These are phyloP conservation scores for Volvox carteri DNA, from an alignment of 163 green algal genomes.

Conservation along the genomic window DNA sequence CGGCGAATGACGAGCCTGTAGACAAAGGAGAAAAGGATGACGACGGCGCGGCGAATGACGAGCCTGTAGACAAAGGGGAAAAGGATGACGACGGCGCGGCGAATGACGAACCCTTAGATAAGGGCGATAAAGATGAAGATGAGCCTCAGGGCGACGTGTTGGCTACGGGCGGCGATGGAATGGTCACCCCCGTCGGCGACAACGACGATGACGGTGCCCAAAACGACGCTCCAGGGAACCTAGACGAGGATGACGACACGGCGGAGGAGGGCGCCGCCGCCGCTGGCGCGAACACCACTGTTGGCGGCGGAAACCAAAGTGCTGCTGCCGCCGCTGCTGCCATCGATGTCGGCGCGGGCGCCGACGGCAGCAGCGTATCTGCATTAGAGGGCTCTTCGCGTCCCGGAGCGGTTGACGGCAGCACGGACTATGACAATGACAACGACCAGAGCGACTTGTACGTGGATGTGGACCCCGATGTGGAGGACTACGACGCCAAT, in stretches of 20 bases:
- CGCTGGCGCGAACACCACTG: background rate
- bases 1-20: background rate
- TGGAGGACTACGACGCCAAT: background rate
- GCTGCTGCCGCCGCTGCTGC: background rate
- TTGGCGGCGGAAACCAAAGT: background rate
- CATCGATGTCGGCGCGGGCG: background rate
- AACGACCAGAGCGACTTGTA: background rate
- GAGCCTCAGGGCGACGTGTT: background rate
- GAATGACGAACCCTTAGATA: background rate
- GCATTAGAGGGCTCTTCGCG: background rate
- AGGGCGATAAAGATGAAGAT: background rate
- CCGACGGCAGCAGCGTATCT: background rate
- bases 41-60: background rate
- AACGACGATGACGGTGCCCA: slow-evolving; percentile 1
- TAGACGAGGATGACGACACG: slow-evolving; percentile 1
- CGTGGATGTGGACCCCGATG: background rate
- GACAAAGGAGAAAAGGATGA: slow-evolving; percentile 3
- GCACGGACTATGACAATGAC: slow-evolving; percentile 22
- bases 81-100: background rate
- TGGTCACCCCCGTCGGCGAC: background rate
- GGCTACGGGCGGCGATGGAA: background rate
- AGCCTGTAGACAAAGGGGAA: background rate
- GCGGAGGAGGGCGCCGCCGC: background rate
- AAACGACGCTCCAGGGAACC: background rate
- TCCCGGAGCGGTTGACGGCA: background rate